phyloP scores from a whole-genome alignment of 2,329 filamentous ascomycete species.

The Clarireedia homoeocarpa region DNA sequence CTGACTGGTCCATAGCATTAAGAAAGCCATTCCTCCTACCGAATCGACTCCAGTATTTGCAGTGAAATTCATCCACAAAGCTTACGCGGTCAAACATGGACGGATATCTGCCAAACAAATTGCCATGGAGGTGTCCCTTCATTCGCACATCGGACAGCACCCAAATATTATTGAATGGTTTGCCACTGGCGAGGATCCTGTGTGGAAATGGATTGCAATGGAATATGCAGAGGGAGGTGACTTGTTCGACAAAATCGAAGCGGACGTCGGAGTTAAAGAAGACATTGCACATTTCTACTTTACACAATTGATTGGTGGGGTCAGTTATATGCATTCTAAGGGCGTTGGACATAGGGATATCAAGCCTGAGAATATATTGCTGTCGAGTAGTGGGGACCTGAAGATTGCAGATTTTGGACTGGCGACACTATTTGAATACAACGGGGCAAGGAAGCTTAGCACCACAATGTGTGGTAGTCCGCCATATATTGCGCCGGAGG shows the following conservation, averaged over 20 bases:
- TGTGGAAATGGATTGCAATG: constrained; percentile 98
- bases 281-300: constrained; percentile 98
- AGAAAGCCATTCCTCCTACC: constrained; percentile 77
- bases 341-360: constrained; percentile 89
- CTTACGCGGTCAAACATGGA: constrained; percentile 83
- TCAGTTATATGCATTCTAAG: constrained; percentile 93
- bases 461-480: constrained; percentile 91
- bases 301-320: constrained; percentile 78
- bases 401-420: constrained; percentile 97
- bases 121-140: constrained; percentile 82
- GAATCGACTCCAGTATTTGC: constrained; percentile 73
- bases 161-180: constrained; percentile 93
- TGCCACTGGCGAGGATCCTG: constrained; percentile 71
- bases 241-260: constrained; percentile 98
- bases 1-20: constrained; percentile 39
- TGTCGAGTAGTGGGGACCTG: constrained; percentile 75
- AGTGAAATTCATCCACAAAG: constrained; percentile 98
- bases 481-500: constrained; percentile 95
- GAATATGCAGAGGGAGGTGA: constrained; percentile 93
- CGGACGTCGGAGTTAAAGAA: constrained; percentile 87
- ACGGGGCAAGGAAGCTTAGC: constrained; percentile 73
- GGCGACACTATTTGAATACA: constrained; percentile 87
- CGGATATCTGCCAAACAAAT: constrained; percentile 85
- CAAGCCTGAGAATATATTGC: constrained; percentile 90
- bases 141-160: constrained; percentile 82